Evolutionary conservation across 83 land plant species (phyloP), one percentile per base, ranked within the genome.

Genomic region (Picea abies): DNA sequence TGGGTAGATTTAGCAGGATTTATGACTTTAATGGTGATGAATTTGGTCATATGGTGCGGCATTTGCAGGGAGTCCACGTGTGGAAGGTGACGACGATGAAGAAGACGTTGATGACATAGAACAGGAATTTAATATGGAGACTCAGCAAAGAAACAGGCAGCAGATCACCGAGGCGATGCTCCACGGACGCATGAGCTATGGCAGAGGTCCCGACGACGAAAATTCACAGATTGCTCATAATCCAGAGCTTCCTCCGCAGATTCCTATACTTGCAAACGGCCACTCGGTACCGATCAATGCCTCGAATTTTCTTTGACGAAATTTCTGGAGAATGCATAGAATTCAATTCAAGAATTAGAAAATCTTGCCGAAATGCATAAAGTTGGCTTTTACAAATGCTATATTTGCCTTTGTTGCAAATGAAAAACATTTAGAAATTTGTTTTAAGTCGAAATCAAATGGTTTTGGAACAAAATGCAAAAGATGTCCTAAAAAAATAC

Each of bases 171-270:
- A 91, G 65, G 91, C 92, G 0, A 82, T 90, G 90, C 95, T 93
- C 76, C 88, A 93, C 76, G 95, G 91, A 26, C 90, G 89, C 88
- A 93, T 93, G 95, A 90, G 90, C 84, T 89, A 87, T 78, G 95
- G 95, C 25, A 81, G 93, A 76, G 95, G 95, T 29, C 87, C 86
- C 14, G 94, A 91, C 17, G 88, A 88, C 23, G 92, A 85, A n/a
- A 78, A 56, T 29, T 16, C 39, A 2, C 80, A 60, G 17, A 29
- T 78, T 26, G 64, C 63, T 25, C 64, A 78, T 26, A 26, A 47
- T 76, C 61, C 79, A 49, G 79, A 49, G 35, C 17, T 78, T 60
- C 80, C 64, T 60, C 77, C 77, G 11, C 60, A 56, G 60, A 56
- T 56, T 56, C 60, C 60, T 56, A 4, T 73, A 2, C 26, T 73